Evolutionary conservation across 768 basidiomycete genomes (phyloP), one percentile per base, ranked within the genome.

Genomic region (Rhodotorula taiwanensis): DNA sequence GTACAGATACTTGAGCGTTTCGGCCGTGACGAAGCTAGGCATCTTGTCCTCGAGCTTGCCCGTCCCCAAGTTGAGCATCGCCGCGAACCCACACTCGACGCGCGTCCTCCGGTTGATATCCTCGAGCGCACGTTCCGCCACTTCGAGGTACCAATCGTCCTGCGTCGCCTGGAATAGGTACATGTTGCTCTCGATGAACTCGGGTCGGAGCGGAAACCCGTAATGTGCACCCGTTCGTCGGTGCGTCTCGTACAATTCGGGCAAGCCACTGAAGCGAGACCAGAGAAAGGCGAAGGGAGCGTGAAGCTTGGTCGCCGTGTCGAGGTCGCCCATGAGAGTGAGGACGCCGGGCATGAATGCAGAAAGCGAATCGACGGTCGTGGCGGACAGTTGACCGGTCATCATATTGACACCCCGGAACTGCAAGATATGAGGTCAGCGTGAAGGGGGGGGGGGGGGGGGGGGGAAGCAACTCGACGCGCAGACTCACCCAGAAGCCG

Each of bases 301-400:
- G 28, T 67, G 66, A 0, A 54, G 31, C 47, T 62, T 49, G 41
- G 48, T 52, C n/a, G 62, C 63, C 18, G 34, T 36, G 18, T 73
- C 70, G 51, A 72, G 48, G 58, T 72, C 69, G 23, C 78, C 78
- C 13, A 75, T 72, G 4, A 78, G 72, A 7, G 76, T 76, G 76
- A 95, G 94, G 21, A 97, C 79, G 27, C 93, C 95, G n/a, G 94
- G 90, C 84, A 93, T 91, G 75, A 98, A 99, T 2, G 95, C 92
- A 4, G 91, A 89, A 21, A 99, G 78, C 4, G 91, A 95, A 74
- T 99, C 95, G n/a, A 94, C 79, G n/a, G 85, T 86, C 49, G 80
- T 77, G 72, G 85, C 88, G 11, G 84, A 80, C 9, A 83, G 78
- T 62, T 88, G 85, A 25, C 93, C 90, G 33, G 79, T 83, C 53